phyloP scores from a whole-genome alignment of 495 filamentous ascomycete genomes.

The Choiromyces venosus region DNA sequence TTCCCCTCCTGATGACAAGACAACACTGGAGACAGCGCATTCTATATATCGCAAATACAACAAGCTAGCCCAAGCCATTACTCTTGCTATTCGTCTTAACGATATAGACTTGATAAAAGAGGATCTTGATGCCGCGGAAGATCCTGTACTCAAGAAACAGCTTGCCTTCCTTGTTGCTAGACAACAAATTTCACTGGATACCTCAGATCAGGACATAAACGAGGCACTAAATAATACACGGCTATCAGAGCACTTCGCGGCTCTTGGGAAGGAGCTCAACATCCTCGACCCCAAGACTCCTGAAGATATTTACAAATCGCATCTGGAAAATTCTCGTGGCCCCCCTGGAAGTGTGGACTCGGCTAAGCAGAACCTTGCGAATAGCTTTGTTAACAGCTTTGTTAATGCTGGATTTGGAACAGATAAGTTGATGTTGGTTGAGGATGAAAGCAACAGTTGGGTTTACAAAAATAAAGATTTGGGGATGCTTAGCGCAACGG shows the following conservation, averaged over 20 bases:
- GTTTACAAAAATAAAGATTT: conserved; percentile 95
- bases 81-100: conserved; percentile 89
- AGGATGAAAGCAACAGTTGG: conserved; percentile 78
- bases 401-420: conserved; percentile 92
- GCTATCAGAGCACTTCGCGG: conserved; percentile 86
- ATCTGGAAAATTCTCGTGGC: conserved; percentile 88
- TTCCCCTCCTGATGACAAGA: conserved; percentile 93
- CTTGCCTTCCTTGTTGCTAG: conserved; percentile 88
- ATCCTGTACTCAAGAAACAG: conserved; percentile 81
- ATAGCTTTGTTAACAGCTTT: conserved; percentile 93
- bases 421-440: conserved; percentile 94
- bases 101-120: conserved; percentile 70
- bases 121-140: conserved; percentile 72
- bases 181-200: conserved; percentile 81
- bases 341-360: conserved; percentile 85
- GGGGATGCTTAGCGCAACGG: conserved; percentile 84
- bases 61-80: conserved; percentile 85
- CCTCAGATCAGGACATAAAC: conserved; percentile 65
- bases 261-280: conserved; percentile 89
- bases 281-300: conserved; percentile 94
- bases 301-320: conserved; percentile 99
- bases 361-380: conserved; percentile 89
- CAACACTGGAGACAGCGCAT: conserved; percentile 85
- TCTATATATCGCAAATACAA: conserved; percentile 87
- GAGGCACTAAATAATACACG: conserved; percentile 83